These are phyloP conservation scores for Eucalyptus fibrosa DNA, from an alignment of 345 rosid genomes.

Conservation along the genomic window DNA sequence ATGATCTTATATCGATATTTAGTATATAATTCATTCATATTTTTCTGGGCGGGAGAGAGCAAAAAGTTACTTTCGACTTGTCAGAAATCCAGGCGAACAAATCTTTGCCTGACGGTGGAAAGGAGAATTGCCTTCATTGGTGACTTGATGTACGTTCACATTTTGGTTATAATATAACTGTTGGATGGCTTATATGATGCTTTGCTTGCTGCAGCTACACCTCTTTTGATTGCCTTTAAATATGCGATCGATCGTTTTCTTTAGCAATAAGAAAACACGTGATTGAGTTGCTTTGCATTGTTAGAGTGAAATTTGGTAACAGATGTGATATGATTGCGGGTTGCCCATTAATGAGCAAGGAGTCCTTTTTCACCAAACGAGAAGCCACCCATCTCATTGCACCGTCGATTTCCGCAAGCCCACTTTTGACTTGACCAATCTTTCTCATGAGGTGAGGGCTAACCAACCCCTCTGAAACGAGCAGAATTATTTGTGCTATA, in stretches of 20 bases:
- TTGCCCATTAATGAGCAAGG: background rate
- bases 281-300: background rate
- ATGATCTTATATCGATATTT: background rate
- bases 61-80: background rate
- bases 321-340: background rate
- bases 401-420: background rate
- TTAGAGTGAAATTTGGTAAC: background rate
- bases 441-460: background rate
- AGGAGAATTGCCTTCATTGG: background rate
- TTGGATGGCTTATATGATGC: background rate
- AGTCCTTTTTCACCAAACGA: background rate
- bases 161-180: background rate
- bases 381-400: background rate
- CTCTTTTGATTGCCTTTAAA: background rate
- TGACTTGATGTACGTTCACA: background rate
- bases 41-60: background rate
- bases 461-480: background rate
- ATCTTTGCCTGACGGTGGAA: background rate
- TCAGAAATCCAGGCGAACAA: background rate
- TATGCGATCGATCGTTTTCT: background rate
- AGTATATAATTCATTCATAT: background rate
- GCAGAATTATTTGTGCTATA: background rate
- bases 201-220: background rate
- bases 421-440: background rate
- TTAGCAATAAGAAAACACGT: background rate